Evolutionary conservation across 2,329 filamentous ascomycete species (phyloP), one percentile per base, ranked within the genome.

Genomic region (Didymella exigua): DNA sequence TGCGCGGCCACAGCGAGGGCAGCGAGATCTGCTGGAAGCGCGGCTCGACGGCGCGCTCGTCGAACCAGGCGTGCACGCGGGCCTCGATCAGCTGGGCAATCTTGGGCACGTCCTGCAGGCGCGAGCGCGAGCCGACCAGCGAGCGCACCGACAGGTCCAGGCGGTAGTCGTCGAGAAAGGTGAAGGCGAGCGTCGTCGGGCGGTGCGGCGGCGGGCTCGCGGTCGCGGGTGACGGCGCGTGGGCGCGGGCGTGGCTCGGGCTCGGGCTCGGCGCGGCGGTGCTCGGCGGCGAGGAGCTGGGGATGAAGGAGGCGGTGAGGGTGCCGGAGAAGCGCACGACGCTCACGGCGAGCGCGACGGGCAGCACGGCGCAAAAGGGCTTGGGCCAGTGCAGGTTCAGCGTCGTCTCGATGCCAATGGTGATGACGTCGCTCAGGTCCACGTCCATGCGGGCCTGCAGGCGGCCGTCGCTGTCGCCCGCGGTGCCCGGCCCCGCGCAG

Each of bases 381-480:
- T 93, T 96, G 0, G 95, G 95, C 73, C 96, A 99, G 76, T 99
- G 99, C 51, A 99, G 83, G 42, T 96, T 82, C 59, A 99, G 80
- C 66, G 95, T 96, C 3, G 95, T 99, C 79, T 99, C 95, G 23
- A 99, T 83, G 0, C 92, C 95, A 49, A 99, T 81, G 0, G 95
- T 99, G 56, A 99, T 91, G 76, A 96, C 93, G 76, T 99, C 95
- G 75, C 90, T 95, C 54, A 99, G 79, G 74, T 99, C 95, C 30
- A 99, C 93, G 75, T 99, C 95, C 90, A 99, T 96, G 55, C 93
- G 82, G 0, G 95, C 95, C 75, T 99, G 95, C 18, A 99, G 80
- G 33, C 93, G 84, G 0, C 89, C 89, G 19, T 91, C 91, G 48
- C 86, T 84, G 29, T 80, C 79, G 58, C 82, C 78, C 13, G 61